These are phyloP conservation scores for Naganishia antarctica DNA, from an alignment of 768 basidiomycete genomes.

Conservation along the genomic window DNA sequence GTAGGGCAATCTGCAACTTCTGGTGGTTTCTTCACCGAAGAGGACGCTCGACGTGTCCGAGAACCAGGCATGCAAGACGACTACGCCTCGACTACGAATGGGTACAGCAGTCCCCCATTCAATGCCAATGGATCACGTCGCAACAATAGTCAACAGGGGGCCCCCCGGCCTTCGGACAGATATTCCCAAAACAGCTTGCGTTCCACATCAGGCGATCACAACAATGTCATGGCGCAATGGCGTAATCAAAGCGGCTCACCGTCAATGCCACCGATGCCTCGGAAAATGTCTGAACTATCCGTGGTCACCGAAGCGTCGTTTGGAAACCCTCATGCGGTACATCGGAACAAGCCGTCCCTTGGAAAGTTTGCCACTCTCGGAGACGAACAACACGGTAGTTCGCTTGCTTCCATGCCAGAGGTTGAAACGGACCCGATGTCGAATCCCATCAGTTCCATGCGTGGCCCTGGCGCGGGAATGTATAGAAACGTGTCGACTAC, in stretches of 20 bases:
- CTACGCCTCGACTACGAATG: conserved; percentile 5
- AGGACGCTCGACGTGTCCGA: not conserved
- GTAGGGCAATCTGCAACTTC: conserved; percentile 4
- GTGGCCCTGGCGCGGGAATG: conserved; percentile 5
- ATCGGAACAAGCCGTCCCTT: conserved; percentile 8
- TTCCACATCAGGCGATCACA: conserved; percentile 18
- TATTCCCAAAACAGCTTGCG: conserved; percentile 23
- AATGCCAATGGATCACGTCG: conserved; percentile 20
- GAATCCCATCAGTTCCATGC: conserved; percentile 28
- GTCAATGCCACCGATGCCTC: conserved; percentile 23
- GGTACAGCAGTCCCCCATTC: conserved; percentile 25
- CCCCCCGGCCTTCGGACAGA: conserved; percentile 21
- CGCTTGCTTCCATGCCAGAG: conserved; percentile 14
- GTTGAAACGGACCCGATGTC: conserved; percentile 28
- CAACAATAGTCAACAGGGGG: conserved; percentile 22
- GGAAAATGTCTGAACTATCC: conserved; percentile 22
- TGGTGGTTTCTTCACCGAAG: conserved; percentile 21
- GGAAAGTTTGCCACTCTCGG: conserved; percentile 18
- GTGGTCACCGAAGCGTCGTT: conserved; percentile 25
- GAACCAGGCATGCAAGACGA: conserved; percentile 21
- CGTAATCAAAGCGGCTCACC: conserved; percentile 2
- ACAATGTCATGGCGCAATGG: conserved; percentile 25
- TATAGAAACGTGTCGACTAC: conserved; percentile 5
- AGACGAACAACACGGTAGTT: conserved; percentile 12
- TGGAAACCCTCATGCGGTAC: conserved; percentile 13